Evolutionary conservation across 1,284 basidiomycete species (phyloP), one percentile per base, ranked within the genome.

Genomic region (Moniliella sp.): DNA sequence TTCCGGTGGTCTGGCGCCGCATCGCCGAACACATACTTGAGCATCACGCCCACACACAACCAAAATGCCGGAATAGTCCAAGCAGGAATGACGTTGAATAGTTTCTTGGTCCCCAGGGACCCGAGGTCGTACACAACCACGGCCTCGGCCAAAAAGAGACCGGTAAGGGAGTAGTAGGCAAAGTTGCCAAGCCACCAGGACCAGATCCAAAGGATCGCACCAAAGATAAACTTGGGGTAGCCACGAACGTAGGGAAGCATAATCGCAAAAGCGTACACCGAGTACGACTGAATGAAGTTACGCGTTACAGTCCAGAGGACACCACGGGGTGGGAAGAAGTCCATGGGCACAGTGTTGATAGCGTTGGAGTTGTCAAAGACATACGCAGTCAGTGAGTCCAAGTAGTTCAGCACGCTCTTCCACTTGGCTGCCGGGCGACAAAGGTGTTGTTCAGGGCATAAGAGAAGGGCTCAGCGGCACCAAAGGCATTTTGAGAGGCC

Each of bases 111-210:
- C 4, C 3, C 23, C n/a, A n/a, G n/a, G n/a, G n/a, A n/a, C 11
- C 28, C 18, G 13, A 34, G 16, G 31, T 25, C 21, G 28, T 52
- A 50, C 3, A 45, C 38, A 2, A 45, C 35, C 2, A 34, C 27
- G 37, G 43, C 42, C 30, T 52, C 49, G 16, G 47, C 49, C 2
- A 52, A 9, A 12, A 39, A 15, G 5, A 52, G 29, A 3, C 47
- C 49, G 13, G 47, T 52, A 10, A 52, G 31, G 7, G 47, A 43
- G 37, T 48, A 50, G 45, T 47, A 52, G 8, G 40, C 42, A 31
- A 37, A 52, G 2, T 37, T 11, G 1, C 49, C 49, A n/a, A 52
- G 39, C 49, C 47, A 52, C 9, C 39, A 46, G 14, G 49, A 43
- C 8, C 39, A 36, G 15, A 44, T 18, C 26, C 43, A 43, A 27